A percentile compares a stretch with the other conserved stretches of the same genome.
phyloP scores from a whole-genome alignment of 306 rosid genomes.

The Parietaria judaica region DNA sequence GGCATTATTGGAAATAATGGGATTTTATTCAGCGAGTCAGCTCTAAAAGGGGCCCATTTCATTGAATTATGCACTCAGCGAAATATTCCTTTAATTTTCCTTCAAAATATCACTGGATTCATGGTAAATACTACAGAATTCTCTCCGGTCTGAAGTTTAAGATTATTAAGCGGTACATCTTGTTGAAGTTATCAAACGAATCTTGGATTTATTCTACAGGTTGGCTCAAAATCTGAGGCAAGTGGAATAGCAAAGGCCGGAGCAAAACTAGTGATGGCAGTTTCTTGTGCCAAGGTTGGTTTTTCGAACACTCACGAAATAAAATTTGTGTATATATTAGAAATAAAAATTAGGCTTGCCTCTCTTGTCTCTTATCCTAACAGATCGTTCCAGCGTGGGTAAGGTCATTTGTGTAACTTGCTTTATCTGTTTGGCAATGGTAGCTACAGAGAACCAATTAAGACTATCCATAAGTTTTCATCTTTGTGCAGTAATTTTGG shows the following conservation, averaged over 20 bases:
- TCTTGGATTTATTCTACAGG: constrained; percentile 39
- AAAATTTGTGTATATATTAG: background rate
- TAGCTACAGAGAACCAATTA: no score
- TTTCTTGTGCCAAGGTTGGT: constrained; percentile 92
- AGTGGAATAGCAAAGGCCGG: constrained; percentile 91
- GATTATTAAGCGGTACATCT: background rate
- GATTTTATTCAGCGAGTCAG: constrained; percentile 84
- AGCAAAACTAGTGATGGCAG: constrained; percentile 99
- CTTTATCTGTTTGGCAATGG: no score
- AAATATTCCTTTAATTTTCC: constrained; percentile 83
- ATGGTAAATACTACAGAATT: constrained; percentile 48
- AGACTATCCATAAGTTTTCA: background rate
- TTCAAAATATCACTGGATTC: constrained; percentile 96
- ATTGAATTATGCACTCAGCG: constrained; percentile 80
- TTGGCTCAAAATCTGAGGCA: constrained; percentile 95
- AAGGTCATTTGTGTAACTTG: no score
- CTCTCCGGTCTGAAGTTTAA: constrained; percentile 11
- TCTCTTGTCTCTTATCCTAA: background rate
- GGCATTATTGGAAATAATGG: constrained; percentile 96
- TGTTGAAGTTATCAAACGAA: background rate
- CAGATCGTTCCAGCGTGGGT: no score
- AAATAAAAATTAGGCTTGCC: background rate
- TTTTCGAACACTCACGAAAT: background rate
- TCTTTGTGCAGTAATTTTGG: background rate
- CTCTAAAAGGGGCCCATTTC: constrained; percentile 94